Evolutionary conservation across 176 grass and related monocot species (phyloP), one percentile per base, ranked within the genome.

Genomic region (Musa schizocarpa): DNA sequence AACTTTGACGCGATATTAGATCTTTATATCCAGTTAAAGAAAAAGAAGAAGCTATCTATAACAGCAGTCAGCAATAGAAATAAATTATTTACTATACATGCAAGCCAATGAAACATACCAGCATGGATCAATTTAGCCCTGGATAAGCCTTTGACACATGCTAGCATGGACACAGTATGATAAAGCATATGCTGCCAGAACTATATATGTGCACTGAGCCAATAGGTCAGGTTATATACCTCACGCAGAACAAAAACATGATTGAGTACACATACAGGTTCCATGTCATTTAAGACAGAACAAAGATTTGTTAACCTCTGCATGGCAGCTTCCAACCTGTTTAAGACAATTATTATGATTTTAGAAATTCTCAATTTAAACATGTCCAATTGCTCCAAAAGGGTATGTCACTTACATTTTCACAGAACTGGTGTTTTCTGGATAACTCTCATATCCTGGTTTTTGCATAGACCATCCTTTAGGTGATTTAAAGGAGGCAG

Each of bases 261-360:
- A 77, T 98, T 98, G 69, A 93, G 90, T 78, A 98, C 94, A 89
- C 94, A 89, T 74, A 98, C 88, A 82, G 94, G 94, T 84, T 98
- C 94, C 94, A 98, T 98, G 25, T 98, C 94, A 90, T 98, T 98
- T 80, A 98, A 80, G 77, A 98, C 94, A 66, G 94, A 98, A 76
- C 94, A 98, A 71, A 98, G 83, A 98, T 88, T 93, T 65, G 90
- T 93, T 80, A 98, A 43, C 76, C 94, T 98, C 77, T 98, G 94
- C 86, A 93, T 93, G 50, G 94, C 94, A 71, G 94, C 94, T 85
- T 98, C 94, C 68, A 98, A 79, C 94, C 94, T 98, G 84, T 91
- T 76, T 64, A 65, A 58, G 23, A 63, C 3, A 73, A 64, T 63
- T 26, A 63, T 26, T 53, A 50, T 54, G 1, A 34, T 1, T 64